Evolutionary conservation across 306 rosid species (phyloP).

Genomic region (Trichosanthes cucumerina): DNA sequence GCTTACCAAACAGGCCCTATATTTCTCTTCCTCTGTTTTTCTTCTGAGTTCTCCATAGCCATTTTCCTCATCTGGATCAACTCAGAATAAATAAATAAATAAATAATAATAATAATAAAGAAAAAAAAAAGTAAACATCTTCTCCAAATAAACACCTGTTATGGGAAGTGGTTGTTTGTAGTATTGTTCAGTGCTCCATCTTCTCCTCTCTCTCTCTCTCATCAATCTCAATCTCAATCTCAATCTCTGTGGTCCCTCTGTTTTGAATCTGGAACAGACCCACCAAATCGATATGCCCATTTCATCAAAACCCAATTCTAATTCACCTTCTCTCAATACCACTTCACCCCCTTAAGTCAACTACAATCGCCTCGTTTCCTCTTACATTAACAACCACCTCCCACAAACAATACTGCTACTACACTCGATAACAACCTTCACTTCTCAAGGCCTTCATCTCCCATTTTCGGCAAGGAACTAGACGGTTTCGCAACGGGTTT

Average conservation of each 20-base stretch:
- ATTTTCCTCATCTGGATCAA: background rate
- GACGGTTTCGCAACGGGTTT: conserved; percentile 45
- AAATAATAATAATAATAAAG: no score
- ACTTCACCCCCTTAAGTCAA: conserved; percentile 32
- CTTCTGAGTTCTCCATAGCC: background rate
- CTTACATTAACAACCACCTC: conserved; percentile 38
- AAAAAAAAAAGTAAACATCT: no score
- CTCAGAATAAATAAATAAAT: background rate
- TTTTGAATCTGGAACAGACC: conserved; percentile 28
- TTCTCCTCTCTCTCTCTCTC: background rate
- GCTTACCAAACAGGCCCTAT: no score
- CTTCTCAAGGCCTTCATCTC: conserved; percentile 51
- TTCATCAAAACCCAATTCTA: conserved; percentile 41
- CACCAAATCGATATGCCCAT: conserved; percentile 49
- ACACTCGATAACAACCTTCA: conserved; percentile 48
- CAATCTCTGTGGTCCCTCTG: no score
- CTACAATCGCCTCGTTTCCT: conserved; percentile 44
- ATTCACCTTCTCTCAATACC: conserved; percentile 23
- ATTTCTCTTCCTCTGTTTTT: background rate
- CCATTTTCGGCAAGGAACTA: conserved; percentile 31
- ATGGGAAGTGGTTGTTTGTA: background rate
- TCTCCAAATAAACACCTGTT: no score
- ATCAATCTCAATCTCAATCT: conserved; percentile 5
- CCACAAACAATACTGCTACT: conserved; percentile 23
- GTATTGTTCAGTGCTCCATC: background rate